These are phyloP conservation scores for Aspergillus novoparasiticus DNA, from an alignment of 2,329 filamentous ascomycete species.

Conservation along the genomic window DNA sequence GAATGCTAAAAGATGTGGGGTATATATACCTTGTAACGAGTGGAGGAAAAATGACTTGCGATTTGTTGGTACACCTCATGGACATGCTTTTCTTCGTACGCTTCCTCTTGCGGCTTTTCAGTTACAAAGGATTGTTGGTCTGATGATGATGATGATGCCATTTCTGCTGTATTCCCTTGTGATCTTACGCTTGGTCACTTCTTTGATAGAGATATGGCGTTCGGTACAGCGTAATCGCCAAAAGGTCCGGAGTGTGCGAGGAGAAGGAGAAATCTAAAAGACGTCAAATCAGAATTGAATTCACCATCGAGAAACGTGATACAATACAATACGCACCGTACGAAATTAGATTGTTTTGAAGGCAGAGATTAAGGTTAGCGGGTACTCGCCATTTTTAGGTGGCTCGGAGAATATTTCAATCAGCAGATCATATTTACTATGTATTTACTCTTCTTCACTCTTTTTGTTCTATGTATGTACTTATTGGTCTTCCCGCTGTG, in stretches of 20 bases:
- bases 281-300: neutral
- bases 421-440: neutral
- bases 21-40: constrained; percentile 62
- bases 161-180: constrained; percentile 4
- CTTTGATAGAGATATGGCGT: neutral
- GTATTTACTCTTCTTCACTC: neutral
- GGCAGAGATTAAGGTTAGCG: neutral
- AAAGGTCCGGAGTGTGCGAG: neutral
- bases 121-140: neutral
- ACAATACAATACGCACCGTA: neutral
- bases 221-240: neutral
- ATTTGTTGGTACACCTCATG: constrained; percentile 79
- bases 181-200: neutral
- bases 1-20: neutral
- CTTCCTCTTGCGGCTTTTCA: constrained; percentile 20
- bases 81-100: constrained; percentile 84
- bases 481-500: neutral
- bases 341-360: neutral
- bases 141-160: constrained; percentile 13
- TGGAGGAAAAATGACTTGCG: constrained; percentile 52
- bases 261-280: neutral
- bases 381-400: neutral
- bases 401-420: constrained; percentile 15
- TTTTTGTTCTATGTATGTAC: neutral
- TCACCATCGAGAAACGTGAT: neutral